phyloP scores from a whole-genome alignment of 371 early-diverging fungal species.

The Lichtheimia ornata region DNA sequence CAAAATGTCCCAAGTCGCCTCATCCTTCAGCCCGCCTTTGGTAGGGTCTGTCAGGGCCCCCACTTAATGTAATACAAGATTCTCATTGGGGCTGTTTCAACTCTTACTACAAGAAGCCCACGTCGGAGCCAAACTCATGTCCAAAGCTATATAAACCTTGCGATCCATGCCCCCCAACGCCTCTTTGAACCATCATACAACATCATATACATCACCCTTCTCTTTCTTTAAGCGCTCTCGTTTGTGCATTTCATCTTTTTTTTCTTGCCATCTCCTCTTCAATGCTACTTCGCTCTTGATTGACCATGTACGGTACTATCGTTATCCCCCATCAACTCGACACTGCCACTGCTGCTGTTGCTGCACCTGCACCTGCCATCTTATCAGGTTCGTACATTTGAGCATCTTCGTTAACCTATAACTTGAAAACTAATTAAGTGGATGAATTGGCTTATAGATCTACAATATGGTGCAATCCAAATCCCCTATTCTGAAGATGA shows the following conservation, averaged over 20 bases:
- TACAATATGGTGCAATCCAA: conserved; percentile 14
- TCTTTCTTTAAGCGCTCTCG: neutral
- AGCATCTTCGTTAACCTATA: too few relatives aligned
- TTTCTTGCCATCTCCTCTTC: neutral
- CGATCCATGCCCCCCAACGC: too few relatives aligned
- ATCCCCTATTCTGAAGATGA: conserved; percentile 20
- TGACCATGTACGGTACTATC: conserved; percentile 9
- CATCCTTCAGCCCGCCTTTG: conserved; percentile 6
- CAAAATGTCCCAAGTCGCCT: conserved; percentile 11
- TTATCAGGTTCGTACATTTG: too few relatives aligned
- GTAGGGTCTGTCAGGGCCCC: conserved; percentile 8
- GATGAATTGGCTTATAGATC: neutral
- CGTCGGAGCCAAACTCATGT: neutral
- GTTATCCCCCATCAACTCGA: conserved; percentile 11
- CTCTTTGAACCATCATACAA: neutral
- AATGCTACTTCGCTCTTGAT: conserved; percentile 5
- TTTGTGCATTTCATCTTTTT: neutral
- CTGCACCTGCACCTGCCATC: too few relatives aligned
- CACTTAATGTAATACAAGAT: conserved; percentile 3
- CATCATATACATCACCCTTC: neutral
- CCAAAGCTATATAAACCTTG: neutral
- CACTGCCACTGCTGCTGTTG: neutral
- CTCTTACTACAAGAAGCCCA: neutral
- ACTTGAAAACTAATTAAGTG: too few relatives aligned
- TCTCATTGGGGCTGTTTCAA: conserved; percentile 1